Conservation (phyloP, 148 eudicot genomes). For the Drosera capensis region DNA sequence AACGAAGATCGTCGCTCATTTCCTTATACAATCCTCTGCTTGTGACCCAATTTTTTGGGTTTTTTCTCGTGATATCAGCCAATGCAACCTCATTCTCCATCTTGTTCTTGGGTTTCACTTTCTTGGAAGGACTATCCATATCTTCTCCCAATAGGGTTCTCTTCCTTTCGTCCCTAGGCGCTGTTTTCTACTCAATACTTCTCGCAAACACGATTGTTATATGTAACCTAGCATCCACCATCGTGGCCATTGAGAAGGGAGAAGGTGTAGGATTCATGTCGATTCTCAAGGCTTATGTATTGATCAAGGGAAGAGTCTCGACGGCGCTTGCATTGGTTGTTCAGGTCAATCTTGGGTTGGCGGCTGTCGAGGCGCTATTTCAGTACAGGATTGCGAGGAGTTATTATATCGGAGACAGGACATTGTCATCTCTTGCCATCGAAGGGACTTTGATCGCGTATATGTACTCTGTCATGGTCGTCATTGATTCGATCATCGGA, state of each 20-base stretch:
- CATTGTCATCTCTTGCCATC: conserved; percentile 11
- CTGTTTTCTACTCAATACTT: conserved; percentile 48
- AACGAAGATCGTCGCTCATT: conserved; percentile 1
- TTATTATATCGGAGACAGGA: background rate
- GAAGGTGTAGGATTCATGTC: conserved; percentile 26
- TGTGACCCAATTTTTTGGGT: conserved; percentile 17
- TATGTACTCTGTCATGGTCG: conserved; percentile 40
- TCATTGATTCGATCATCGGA: conserved; percentile 39
- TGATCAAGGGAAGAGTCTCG: conserved; percentile 38
- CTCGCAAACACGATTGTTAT: conserved; percentile 45
- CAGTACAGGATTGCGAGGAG: conserved; percentile 28
- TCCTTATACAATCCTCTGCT: conserved; percentile 17
- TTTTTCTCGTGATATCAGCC: conserved; percentile 18
- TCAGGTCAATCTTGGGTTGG: conserved; percentile 41
- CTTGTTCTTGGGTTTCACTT: conserved; percentile 26
- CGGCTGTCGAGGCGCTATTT: conserved; percentile 56
- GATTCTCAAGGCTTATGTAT: conserved; percentile 32
- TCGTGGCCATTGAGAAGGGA: conserved; percentile 8
- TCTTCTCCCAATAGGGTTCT: conserved; percentile 18
- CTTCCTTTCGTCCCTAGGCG: conserved; percentile 20
- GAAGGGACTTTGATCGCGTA: conserved; percentile 60
- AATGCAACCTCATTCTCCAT: conserved; percentile 51
- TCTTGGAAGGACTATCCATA: conserved; percentile 15
- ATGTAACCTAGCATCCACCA: conserved; percentile 37
- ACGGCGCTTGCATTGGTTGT: conserved; percentile 53